phyloP scores from a whole-genome alignment of 2,329 filamentous ascomycete species.

The Chaetomium sp. region DNA sequence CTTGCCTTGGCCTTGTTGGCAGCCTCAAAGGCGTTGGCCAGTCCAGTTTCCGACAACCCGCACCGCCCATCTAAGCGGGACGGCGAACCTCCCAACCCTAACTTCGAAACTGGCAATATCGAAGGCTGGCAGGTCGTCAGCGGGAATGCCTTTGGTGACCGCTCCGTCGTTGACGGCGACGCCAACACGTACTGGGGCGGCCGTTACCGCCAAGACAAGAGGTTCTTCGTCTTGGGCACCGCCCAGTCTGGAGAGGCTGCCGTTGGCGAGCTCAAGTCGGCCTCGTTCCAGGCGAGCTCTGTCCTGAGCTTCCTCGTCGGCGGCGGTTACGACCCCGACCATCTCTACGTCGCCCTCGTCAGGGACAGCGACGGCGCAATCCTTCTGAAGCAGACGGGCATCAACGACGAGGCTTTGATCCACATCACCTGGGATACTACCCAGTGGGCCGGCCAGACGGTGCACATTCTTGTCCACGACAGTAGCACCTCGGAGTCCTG shows the following conservation, averaged over 20 bases:
- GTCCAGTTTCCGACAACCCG: conserved; percentile 2
- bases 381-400: conserved; percentile 38
- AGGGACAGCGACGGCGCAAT: conserved; percentile 34
- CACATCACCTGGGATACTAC: conserved; percentile 40
- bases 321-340: conserved; percentile 39
- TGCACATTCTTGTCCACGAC: conserved; percentile 33
- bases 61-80: neutral
- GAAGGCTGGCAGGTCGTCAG: conserved; percentile 37
- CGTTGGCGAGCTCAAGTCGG: conserved; percentile 37
- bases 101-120: conserved; percentile 37
- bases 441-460: conserved; percentile 35
- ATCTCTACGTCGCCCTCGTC: conserved; percentile 39
- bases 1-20: conserved; percentile 13
- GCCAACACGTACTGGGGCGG: conserved; percentile 39
- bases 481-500: conserved; percentile 29
- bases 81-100: conserved; percentile 32
- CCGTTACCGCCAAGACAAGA: conserved; percentile 36
- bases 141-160: conserved; percentile 36
- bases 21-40: conserved; percentile 12
- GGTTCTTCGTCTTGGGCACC: conserved; percentile 36
- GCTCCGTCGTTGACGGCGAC: conserved; percentile 32
- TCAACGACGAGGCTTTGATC: conserved; percentile 39
- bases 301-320: conserved; percentile 39
- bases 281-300: conserved; percentile 37
- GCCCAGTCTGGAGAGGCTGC: conserved; percentile 36